Conservation (phyloP, 2,329 filamentous ascomycete genomes). For the Curvularia lunata region DNA sequence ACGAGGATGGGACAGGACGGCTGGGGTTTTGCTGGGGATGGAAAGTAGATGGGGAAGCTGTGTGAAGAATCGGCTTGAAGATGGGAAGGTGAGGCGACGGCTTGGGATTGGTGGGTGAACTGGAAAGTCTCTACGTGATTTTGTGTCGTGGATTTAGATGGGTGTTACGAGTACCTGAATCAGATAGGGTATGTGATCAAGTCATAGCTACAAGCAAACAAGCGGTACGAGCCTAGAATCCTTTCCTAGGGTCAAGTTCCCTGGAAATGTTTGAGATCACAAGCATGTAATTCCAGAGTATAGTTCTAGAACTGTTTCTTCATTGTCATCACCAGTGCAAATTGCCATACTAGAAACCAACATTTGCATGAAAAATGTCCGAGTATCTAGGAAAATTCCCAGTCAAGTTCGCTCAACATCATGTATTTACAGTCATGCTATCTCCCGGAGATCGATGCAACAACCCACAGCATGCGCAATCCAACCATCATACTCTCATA, state of each 20-base stretch:
- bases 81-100: background rate
- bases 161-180: background rate
- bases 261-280: background rate
- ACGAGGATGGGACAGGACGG: background rate
- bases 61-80: background rate
- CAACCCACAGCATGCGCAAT: background rate
- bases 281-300: background rate
- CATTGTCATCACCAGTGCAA: too few species aligned
- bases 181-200: background rate
- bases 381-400: background rate
- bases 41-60: background rate
- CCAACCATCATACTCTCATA: constrained; percentile 12
- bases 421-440: background rate
- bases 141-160: background rate
- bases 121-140: background rate
- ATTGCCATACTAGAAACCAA: background rate
- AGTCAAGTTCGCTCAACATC: background rate
- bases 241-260: too few species aligned
- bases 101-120: background rate
- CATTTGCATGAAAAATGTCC: background rate
- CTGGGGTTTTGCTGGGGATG: too few species aligned
- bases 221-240: background rate
- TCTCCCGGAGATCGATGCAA: background rate
- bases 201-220: background rate
- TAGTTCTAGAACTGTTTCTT: background rate